Evolutionary conservation across 768 basidiomycete genomes (phyloP), one percentile per base, ranked within the genome.

Genomic region (Termitomyces eurrhizus): DNA sequence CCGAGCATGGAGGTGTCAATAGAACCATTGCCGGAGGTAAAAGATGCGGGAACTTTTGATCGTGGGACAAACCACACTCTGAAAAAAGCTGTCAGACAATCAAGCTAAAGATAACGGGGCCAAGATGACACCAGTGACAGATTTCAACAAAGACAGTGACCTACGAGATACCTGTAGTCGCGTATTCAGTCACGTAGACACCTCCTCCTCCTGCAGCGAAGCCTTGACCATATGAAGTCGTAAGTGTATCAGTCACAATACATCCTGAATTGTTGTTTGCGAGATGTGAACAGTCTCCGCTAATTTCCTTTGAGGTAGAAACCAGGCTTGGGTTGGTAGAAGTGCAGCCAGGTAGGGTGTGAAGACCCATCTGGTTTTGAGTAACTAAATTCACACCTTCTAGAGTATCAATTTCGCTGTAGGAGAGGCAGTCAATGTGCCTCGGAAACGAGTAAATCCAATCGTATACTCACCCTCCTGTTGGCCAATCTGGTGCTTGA

Each of bases 301-400:
- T 82, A 64, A 78, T 78, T 62, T 87, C 68, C n/a, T 52, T 56
- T 8, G 83, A 68, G 0, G 77, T 80, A 53, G 85, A 82, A 4
- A 80, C 74, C 68, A 86, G 80, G 2, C 75, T 72, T 1, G 83
- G 78, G 41, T 75, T 74, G 29, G 77, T 72, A 65, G 83, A 80
- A 0, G 70, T 80, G 70, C 88, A 88, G 5, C 85, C 84, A 0
- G 82, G 70, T 44, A 79, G 75, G 0, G 90, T 90, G 70, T 93
- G 92, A 16, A 93, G 74, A 7, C 78, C 80, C 80, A 89, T 85
- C 68, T 89, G 88, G 62, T 88, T 90, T 57, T 77, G 74, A 3
- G 78, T 77, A 45, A 81, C 80, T 52, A 81, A 69, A 72, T 95
- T 94, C 63, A 94, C 87, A 37, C 86, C 89, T 70, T 95, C 92